phyloP scores from a whole-genome alignment of 305 asterid genomes.

The Plantago rigida region DNA sequence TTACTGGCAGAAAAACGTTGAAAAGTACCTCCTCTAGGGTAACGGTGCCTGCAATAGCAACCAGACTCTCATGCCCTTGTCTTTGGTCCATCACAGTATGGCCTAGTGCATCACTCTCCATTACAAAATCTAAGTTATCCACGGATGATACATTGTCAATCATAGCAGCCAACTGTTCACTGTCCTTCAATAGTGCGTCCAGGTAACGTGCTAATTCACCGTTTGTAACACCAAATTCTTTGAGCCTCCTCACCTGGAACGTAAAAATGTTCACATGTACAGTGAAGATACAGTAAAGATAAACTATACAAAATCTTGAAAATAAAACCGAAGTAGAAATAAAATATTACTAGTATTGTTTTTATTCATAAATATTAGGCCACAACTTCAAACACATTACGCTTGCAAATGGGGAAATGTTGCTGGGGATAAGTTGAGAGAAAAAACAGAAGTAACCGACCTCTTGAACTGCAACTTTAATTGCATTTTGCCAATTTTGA shows the following conservation, averaged over 20 bases:
- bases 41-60: conserved; percentile 82
- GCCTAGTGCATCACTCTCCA: conserved; percentile 99
- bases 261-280: conserved; percentile 14
- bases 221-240: conserved; percentile 97
- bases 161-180: conserved; percentile 98
- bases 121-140: conserved; percentile 88
- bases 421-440: background rate
- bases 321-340: conserved; percentile 11
- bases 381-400: background rate
- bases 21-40: conserved; percentile 82
- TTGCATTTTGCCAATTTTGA: conserved; percentile 85
- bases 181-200: conserved; percentile 89
- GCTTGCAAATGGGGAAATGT: background rate
- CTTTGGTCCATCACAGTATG: conserved; percentile 96
- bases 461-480: conserved; percentile 98
- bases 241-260: conserved; percentile 88
- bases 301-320: conserved; percentile 14
- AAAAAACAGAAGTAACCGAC: conserved; percentile 36
- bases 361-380: background rate
- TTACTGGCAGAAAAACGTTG: conserved; percentile 20
- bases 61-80: conserved; percentile 93
- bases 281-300: conserved; percentile 17
- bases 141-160: conserved; percentile 91
- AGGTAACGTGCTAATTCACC: conserved; percentile 91
- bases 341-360: background rate